Base-by-base conservation (phyloP, 441 rosid species). In the Lepidium campestre region DNA sequence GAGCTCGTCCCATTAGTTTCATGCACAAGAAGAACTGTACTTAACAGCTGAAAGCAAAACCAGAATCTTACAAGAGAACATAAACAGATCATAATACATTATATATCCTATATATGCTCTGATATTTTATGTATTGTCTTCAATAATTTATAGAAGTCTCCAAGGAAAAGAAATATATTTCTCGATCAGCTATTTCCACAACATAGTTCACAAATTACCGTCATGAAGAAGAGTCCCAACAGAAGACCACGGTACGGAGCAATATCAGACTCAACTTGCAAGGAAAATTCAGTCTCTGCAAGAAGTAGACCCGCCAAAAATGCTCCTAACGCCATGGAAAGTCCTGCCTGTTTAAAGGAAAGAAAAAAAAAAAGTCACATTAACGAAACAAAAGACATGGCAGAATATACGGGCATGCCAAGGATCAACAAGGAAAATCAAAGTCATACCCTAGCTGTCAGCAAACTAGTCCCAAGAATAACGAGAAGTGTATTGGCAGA, bases 181-280 rank as follows among this genome's bases (percentile, higher is more conserved):
- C n/a, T 39, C 35, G 5, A 23, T 57, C 34, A 39, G 22, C 47
- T 57, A 39, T 14, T 6, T 23, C 25, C 19, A 23, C 10, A 14
- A 57, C 22, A 13, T 39, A 57, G 14, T 57, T 22, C 41, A 66
- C 25, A 57, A 74, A 78, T 42, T 83, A 94, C 99, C 85, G 98
- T 94, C 99, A 94, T 94, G 82, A 94, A 94, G 87, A 94, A 94
- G 74, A 94, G 99, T 71, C 99, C 99, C 84, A 94, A 57, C 48
- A 94, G 75, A 71, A 94, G 98, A 76, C 99, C 99, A 19, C 99
- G 97, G 67, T 94, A 94, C 27, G 99, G 99, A 80, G 99, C 99
- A 55, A 94, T 94, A 82, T 94, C 99, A 12, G 99, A 94, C 82
- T 94, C 99, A 78, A 94, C 99, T 88, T 94, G 99, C 60, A 94